Base-by-base conservation (phyloP, 257 asterid genomes). In the Solanum pennellii region DNA sequence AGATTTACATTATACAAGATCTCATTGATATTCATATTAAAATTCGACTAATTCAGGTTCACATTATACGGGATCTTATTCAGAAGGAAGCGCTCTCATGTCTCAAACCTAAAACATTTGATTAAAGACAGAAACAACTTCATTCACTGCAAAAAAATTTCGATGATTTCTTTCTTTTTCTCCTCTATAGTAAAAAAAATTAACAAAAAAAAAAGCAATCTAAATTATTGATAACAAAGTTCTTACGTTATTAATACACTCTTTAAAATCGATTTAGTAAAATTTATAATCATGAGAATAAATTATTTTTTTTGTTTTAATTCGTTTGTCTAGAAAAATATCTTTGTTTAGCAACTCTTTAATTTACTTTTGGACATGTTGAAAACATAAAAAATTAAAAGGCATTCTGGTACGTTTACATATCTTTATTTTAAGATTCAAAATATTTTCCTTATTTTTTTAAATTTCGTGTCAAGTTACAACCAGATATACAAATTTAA, bases 181-280 rank as follows among this genome's bases (percentile, higher is more conserved):
- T 71, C 5, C n/a, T 79, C n/a, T 45, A 90, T 87, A 92, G 93
- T 93, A 94, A 95, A 93, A 90, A 90, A 94, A 93, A 92, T 15
- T 6, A 49, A 49, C 60, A 49, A 93, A 90, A 93, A 52, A 15
- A 31, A 29, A 29, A 80, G 74, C 44, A 75, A 86, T 84, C 20
- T 62, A 25, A 31, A 88, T 42, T 14, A 27, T 16, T n/a, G 3
- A 56, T 84, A 76, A 89, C 33, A 44, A 62, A 52, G 15, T 29
- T 35, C 25, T 33, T 73, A 49, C 15, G n/a, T 68, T 68, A 68
- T 68, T 12, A 1, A 15, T 68, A 14, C 1, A 25, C 1, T 25
- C 74, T 68, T 68, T 27, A 27, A 68, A 65, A 65, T 12, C 2
- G 25, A 65, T 65, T 33, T 4, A 1, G 6, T 12, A 5, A 62